Base-by-base conservation (phyloP, 2,329 filamentous ascomycete genomes). In the Pestalotiopsis fici region DNA sequence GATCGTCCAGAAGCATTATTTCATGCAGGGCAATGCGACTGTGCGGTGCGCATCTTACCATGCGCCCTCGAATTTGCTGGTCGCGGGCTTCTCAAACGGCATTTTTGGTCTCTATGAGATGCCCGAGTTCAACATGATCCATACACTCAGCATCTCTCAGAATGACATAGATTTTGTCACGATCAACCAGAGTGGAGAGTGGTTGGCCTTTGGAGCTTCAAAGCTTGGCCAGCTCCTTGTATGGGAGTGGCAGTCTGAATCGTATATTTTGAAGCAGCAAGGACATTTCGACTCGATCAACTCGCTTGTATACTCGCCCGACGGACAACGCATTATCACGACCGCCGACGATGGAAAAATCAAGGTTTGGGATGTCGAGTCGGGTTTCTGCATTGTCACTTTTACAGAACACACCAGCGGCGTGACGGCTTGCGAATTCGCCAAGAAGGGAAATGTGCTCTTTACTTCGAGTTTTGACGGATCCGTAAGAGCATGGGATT, bases 201-300 rank as follows among this genome's bases (percentile, higher is more conserved):
- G 96, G 96, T 83, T 99, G 25, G 97, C 97, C 0, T 98, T 99
- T 78, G 96, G 95, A 15, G 96, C 97, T 0, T 97, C 96, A 2
- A 97, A 97, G 74, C 86, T 97, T 4, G 97, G 97, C 0, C 96
- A 99, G 77, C 85, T 99, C n/a, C 83, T 99, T 3, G 96, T 99
- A 3, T 99, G 96, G 96, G 96, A 99, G 79, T 99, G 97, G 95
- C 95, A 98, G 78, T 99, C 96, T 0, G 97, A 99, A 80, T 98
- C 95, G 5, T 99, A 99, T 79, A 97, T 99, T 67, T 84, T 99
- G 60, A 99, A 99, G 81, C 96, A 99, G 77, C 96, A 98, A 79
- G 96, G 95, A 0, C 96, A 99, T 80, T 95, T 97, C 71, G 96
- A 99, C 78, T 92, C 94, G 2, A 95, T 98, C 88, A 98, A 98